Percentiles rank a stretch among this genome's conserved stretches.
These are phyloP conservation scores for Platanthera guangdongensis DNA, from an alignment of 106 monocot genomes.

Conservation along the genomic window DNA sequence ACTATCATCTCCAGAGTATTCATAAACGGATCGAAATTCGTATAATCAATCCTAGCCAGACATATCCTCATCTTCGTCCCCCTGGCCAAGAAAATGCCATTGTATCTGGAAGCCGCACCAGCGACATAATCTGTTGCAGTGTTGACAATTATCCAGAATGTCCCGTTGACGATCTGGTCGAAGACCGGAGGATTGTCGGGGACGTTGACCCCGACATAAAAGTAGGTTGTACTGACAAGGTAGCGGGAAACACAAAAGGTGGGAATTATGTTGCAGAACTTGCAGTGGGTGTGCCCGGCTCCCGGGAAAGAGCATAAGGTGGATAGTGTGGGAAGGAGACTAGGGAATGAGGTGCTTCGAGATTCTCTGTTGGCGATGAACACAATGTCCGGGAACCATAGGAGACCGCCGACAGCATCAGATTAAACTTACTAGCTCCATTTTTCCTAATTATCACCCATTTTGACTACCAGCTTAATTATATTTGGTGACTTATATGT, in stretches of 20 bases:
- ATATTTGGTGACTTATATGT: too few relatives aligned
- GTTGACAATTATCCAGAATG: slow-evolving; percentile 70
- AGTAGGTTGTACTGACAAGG: slow-evolving; percentile 82
- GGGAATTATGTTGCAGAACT: too few relatives aligned
- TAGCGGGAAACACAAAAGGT: slow-evolving; percentile 36
- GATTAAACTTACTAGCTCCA: too few relatives aligned
- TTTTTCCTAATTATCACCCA: too few relatives aligned
- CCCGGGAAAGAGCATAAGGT: slow-evolving; percentile 68
- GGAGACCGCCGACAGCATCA: slow-evolving; percentile 15
- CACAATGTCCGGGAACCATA: slow-evolving; percentile 42
- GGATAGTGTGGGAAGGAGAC: slow-evolving; percentile 49
- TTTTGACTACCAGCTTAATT: too few relatives aligned
- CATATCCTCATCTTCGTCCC: slow-evolving; percentile 55
- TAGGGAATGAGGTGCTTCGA: slow-evolving; percentile 24
- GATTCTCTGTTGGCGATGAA: slow-evolving; percentile 38
- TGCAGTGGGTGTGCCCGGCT: slow-evolving; percentile 18
- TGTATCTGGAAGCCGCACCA: slow-evolving; percentile 57
- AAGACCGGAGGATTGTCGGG: slow-evolving; percentile 56
- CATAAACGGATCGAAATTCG: slow-evolving; percentile 67
- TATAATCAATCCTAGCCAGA: slow-evolving; percentile 52
- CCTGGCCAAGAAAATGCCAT: slow-evolving; percentile 50
- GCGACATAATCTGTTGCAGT: slow-evolving; percentile 49
- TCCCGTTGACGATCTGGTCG: slow-evolving; percentile 74
- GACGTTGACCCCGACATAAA: slow-evolving; percentile 34
- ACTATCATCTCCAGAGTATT: slow-evolving; percentile 52